phyloP scores from a whole-genome alignment of 371 early-diverging fungal genomes.

The Mucor irregularis region DNA sequence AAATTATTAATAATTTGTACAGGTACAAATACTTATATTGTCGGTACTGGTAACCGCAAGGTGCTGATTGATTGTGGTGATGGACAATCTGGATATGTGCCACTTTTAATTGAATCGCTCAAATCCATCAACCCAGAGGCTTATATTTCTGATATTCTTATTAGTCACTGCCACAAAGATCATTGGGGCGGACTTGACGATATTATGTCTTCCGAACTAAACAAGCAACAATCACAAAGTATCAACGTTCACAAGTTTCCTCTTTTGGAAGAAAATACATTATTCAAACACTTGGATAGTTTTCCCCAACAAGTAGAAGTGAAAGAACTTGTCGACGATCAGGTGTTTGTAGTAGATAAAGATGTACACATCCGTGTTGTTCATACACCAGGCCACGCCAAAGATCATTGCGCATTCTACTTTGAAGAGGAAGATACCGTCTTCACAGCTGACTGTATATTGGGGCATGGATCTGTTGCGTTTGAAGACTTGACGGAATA shows the following conservation, averaged over 20 bases:
- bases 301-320: conserved; percentile 25
- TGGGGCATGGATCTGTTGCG: conserved; percentile 73
- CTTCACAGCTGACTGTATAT: conserved; percentile 74
- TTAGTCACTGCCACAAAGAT: conserved; percentile 83
- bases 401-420: conserved; percentile 69
- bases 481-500: conserved; percentile 73
- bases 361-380: conserved; percentile 47
- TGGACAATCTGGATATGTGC: conserved; percentile 65
- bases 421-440: conserved; percentile 63
- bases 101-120: conserved; percentile 50
- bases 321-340: conserved; percentile 41
- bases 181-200: conserved; percentile 73
- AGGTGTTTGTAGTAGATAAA: conserved; percentile 53
- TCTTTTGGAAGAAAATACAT: neutral
- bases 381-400: conserved; percentile 75
- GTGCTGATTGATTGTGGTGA: conserved; percentile 80
- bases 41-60: conserved; percentile 68
- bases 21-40: conserved; percentile 82
- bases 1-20: no score
- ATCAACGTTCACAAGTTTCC: conserved; percentile 38
- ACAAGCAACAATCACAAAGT: conserved; percentile 5
- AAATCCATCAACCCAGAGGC: conserved; percentile 22
- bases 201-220: conserved; percentile 38
- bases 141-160: conserved; percentile 65
- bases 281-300: conserved; percentile 17